Evolutionary conservation across 495 filamentous ascomycete genomes (phyloP).

Genomic region (Aspergillus cavernicola): DNA sequence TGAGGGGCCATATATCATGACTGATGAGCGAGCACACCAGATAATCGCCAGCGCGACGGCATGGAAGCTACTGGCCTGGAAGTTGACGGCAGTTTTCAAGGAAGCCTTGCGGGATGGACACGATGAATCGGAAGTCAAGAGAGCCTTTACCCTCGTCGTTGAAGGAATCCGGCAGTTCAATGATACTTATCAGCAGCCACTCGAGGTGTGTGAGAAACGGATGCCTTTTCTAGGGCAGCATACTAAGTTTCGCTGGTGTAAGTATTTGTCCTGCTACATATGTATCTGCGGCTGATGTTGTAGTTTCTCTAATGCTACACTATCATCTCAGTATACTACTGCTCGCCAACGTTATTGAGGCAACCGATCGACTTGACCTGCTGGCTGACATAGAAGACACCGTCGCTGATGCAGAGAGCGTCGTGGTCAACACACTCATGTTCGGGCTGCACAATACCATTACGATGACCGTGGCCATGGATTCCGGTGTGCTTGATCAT

Average conservation of each 20-base stretch:
- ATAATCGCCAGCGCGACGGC: constrained; percentile 3
- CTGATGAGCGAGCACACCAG: not conserved
- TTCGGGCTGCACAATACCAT: constrained; percentile 8
- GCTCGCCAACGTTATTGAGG: constrained; percentile 2
- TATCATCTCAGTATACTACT: constrained; percentile 6
- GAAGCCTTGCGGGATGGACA: constrained; percentile 8
- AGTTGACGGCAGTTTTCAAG: constrained; percentile 9
- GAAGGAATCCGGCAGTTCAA: constrained; percentile 4
- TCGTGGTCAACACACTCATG: not conserved
- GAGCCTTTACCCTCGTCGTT: constrained; percentile 1
- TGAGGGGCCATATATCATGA: not conserved
- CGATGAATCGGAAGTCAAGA: constrained; percentile 2
- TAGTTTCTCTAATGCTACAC: constrained; percentile 7
- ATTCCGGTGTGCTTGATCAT: not conserved
- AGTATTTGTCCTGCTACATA: not conserved
- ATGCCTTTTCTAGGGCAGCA: constrained; percentile 3
- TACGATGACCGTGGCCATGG: not conserved
- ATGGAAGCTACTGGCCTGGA: constrained; percentile 8
- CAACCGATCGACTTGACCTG: not conserved
- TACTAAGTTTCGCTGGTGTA: constrained; percentile 10
- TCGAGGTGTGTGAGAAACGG: constrained; percentile 1
- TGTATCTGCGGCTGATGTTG: not conserved
- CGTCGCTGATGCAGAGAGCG: not conserved
- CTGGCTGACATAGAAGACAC: constrained; percentile 1
- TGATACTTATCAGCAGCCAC: not conserved